A percentile compares a stretch with the other conserved stretches of the same genome.
Conservation (phyloP, 352 stramenopile genomes). For the Pythium phragmiticola region DNA sequence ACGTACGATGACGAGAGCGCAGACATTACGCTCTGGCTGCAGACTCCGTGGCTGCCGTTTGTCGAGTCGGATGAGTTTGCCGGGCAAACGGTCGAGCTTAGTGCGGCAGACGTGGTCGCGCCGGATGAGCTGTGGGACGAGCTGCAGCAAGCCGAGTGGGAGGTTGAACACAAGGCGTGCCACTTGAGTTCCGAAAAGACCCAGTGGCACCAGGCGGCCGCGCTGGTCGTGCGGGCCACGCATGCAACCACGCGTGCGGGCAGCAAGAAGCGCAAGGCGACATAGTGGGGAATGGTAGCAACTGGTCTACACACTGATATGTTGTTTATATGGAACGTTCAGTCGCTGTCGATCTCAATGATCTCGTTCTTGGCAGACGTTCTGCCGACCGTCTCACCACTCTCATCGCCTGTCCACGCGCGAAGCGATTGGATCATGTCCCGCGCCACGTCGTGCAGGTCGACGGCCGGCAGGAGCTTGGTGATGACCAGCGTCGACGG, state of each 20-base stretch:
- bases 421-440: constrained; percentile 9
- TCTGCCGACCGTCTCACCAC: neutral
- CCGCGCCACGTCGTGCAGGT: constrained; percentile 15
- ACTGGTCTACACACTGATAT: neutral
- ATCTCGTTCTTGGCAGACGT: neutral
- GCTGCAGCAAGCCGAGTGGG: constrained; percentile 3
- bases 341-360: constrained; percentile 15
- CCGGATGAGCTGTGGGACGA: neutral
- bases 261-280: constrained; percentile 4
- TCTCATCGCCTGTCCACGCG: constrained; percentile 1
- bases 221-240: constrained; percentile 2
- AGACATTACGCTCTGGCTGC: neutral
- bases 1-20: neutral
- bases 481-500: constrained; percentile 21
- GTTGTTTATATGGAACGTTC: neutral
- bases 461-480: constrained; percentile 10
- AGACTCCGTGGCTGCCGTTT: constrained; percentile 6
- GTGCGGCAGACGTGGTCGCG: neutral
- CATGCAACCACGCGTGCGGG: neutral
- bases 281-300: neutral
- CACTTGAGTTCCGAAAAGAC: constrained; percentile 1
- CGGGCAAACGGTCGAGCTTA: neutral
- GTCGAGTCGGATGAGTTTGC: neutral
- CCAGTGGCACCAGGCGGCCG: neutral
- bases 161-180: neutral